Percentiles rank a stretch among this genome's conserved stretches.
Conservation (phyloP, 1,284 basidiomycete species). For the Pseudozyma hubeiensis region DNA sequence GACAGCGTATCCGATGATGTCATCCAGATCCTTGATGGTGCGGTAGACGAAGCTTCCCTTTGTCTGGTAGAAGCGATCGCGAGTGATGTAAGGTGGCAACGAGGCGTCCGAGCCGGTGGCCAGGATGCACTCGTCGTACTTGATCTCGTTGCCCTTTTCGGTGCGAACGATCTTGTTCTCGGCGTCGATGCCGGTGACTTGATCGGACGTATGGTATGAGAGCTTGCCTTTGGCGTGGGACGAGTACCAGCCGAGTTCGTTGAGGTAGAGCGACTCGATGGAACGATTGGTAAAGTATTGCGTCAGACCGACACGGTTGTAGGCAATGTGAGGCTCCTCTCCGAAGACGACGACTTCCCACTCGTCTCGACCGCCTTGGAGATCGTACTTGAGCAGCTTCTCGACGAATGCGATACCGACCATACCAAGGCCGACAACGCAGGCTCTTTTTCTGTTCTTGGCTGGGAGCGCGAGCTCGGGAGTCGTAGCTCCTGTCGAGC, state of each 20-base stretch:
- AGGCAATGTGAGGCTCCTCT: constrained; percentile 76
- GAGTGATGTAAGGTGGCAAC: constrained; percentile 76
- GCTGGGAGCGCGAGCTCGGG: constrained; percentile 25
- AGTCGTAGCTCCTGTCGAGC: constrained; percentile 40
- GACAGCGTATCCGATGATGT: constrained; percentile 54
- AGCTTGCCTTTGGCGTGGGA: constrained; percentile 64
- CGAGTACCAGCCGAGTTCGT: constrained; percentile 75
- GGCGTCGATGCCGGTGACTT: constrained; percentile 72
- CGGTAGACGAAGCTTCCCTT: constrained; percentile 80
- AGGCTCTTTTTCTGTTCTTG: constrained; percentile 66
- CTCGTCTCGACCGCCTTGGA: constrained; percentile 51
- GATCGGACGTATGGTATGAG: constrained; percentile 60
- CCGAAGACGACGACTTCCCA: constrained; percentile 70
- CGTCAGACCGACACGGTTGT: constrained; percentile 75
- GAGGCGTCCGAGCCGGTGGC: constrained; percentile 79
- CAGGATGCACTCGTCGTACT: constrained; percentile 74
- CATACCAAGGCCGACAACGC: constrained; percentile 78
- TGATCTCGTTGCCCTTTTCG: constrained; percentile 72
- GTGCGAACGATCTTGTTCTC: constrained; percentile 72
- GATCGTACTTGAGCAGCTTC: constrained; percentile 59
- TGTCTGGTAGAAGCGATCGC: constrained; percentile 70
- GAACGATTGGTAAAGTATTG: constrained; percentile 77
- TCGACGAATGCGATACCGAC: constrained; percentile 74
- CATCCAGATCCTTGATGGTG: constrained; percentile 72
- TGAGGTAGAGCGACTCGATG: constrained; percentile 77